phyloP scores from a whole-genome alignment of 805 yeast genomes.

The Tanozyma kutaoensis region DNA sequence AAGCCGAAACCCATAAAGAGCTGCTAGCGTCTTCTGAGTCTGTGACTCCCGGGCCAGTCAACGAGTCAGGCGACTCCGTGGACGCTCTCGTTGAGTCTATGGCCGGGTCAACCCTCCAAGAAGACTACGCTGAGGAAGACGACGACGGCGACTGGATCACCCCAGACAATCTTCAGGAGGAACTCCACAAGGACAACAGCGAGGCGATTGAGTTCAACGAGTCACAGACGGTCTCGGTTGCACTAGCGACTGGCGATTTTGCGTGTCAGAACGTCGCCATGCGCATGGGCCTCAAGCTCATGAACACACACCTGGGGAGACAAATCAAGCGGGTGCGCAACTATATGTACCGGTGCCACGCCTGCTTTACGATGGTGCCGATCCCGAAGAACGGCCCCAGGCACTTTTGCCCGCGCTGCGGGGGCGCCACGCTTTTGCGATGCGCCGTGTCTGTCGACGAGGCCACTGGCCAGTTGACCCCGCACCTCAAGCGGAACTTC shows the following conservation, averaged over 20 bases:
- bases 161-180: conserved; percentile 66
- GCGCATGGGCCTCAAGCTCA: conserved; percentile 78
- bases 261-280: conserved; percentile 93
- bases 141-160: conserved; percentile 91
- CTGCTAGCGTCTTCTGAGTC: conserved; percentile 1
- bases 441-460: conserved; percentile 82
- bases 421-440: conserved; percentile 81
- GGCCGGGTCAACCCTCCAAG: too few relatives aligned
- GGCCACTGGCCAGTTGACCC: conserved; percentile 67
- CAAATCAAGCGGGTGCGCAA: conserved; percentile 77
- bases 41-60: neutral
- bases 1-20: too few relatives aligned
- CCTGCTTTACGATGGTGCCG: conserved; percentile 78
- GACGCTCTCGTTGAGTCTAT: too few relatives aligned
- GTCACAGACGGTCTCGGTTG: conserved; percentile 45
- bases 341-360: conserved; percentile 95
- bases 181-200: conserved; percentile 51
- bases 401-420: conserved; percentile 93
- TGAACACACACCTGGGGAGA: conserved; percentile 75
- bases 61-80: conserved; percentile 1
- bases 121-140: conserved; percentile 60
- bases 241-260: conserved; percentile 90
- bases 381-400: conserved; percentile 66
- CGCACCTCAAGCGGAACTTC: conserved; percentile 82
- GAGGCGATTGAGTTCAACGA: conserved; percentile 34